phyloP scores from a whole-genome alignment of 768 basidiomycete genomes.

The Suillus decipiens region DNA sequence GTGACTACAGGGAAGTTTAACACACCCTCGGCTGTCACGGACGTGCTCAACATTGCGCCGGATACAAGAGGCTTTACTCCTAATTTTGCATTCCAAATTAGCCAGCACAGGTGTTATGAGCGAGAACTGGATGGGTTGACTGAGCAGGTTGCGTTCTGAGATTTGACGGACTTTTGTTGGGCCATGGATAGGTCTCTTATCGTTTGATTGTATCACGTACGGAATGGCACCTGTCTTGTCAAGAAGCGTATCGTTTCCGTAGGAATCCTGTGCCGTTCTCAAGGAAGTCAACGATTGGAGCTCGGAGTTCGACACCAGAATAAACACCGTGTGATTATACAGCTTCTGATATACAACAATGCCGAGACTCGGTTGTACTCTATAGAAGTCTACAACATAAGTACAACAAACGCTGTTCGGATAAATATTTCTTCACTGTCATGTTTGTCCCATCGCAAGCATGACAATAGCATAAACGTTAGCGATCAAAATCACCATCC shows the following conservation, averaged over 20 bases:
- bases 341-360: background rate
- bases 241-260: background rate
- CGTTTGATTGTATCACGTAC: background rate
- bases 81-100: conserved; percentile 62
- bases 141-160: conserved; percentile 49
- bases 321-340: background rate
- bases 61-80: conserved; percentile 54
- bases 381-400: background rate
- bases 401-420: background rate
- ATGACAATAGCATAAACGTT: conserved; percentile 55
- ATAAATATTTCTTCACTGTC: background rate
- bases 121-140: conserved; percentile 62
- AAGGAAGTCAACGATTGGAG: background rate
- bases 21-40: conserved; percentile 36
- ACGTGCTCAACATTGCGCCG: conserved; percentile 44
- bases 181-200: background rate
- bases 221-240: background rate
- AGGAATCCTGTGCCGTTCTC: background rate
- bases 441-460: conserved; percentile 34
- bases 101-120: conserved; percentile 65
- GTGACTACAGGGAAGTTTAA: conserved; percentile 60
- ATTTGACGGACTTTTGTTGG: background rate
- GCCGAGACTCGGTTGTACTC: background rate
- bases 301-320: background rate
- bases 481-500: conserved; percentile 48